A percentile compares a stretch with the other conserved stretches of the same genome.
Evolutionary conservation across 2,329 filamentous ascomycete species (phyloP).

Genomic region (Fusarium buxicola): DNA sequence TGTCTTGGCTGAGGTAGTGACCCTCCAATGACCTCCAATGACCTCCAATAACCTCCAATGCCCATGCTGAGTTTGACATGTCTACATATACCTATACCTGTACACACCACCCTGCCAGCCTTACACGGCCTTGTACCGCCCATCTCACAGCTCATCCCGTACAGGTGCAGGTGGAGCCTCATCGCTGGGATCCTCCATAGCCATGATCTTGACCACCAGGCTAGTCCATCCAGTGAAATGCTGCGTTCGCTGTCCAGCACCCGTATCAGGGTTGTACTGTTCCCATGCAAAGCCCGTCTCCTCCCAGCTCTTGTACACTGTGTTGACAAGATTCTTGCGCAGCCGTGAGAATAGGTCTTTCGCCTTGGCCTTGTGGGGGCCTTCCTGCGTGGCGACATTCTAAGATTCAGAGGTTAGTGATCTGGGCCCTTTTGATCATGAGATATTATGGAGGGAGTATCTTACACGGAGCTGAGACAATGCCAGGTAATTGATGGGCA

Average conservation of each 20-base stretch:
- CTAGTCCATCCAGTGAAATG: slow-evolving; percentile 99
- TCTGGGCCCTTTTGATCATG: slow-evolving; percentile 1
- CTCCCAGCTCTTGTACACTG: slow-evolving; percentile 88
- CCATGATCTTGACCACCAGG: slow-evolving; percentile 96
- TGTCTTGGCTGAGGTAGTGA: slow-evolving; percentile 8
- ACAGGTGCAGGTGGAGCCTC: slow-evolving; percentile 47
- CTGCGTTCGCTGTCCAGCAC: slow-evolving; percentile 92
- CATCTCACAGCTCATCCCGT: slow-evolving; percentile 61
- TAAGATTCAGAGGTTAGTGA: slow-evolving; percentile 48
- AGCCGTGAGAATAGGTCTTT: slow-evolving; percentile 80
- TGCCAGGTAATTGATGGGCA: slow-evolving; percentile 94
- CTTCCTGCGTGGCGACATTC: slow-evolving; percentile 73
- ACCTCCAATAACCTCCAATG: slow-evolving; percentile 19
- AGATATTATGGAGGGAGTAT: slow-evolving; percentile 37
- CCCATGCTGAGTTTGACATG: slow-evolving; percentile 8
- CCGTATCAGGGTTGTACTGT: slow-evolving; percentile 95
- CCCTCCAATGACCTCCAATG: slow-evolving; percentile 17
- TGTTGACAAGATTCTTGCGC: slow-evolving; percentile 86
- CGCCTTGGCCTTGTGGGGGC: slow-evolving; percentile 77
- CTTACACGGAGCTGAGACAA: slow-evolving; percentile 81
- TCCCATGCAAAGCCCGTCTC: slow-evolving; percentile 98
- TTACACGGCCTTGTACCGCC: slow-evolving; percentile 6
- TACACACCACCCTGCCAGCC: slow-evolving; percentile 12
- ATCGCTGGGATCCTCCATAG: slow-evolving; percentile 78
- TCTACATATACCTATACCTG: neutral